These are phyloP conservation scores for Neonothopanus nambi DNA, from an alignment of 1,284 basidiomycete genomes.

Conservation along the genomic window DNA sequence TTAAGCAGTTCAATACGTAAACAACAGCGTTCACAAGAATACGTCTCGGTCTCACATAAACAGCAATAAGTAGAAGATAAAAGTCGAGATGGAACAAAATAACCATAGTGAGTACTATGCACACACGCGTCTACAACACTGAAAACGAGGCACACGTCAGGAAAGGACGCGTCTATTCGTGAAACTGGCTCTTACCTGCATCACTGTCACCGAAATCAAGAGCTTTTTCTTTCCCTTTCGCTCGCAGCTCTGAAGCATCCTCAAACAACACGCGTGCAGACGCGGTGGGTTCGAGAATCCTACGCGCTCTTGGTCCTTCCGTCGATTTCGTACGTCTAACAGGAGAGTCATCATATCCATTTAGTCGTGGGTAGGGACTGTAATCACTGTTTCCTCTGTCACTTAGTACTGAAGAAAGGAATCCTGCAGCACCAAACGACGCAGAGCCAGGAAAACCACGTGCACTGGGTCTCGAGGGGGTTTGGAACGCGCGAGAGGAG, in stretches of 20 bases:
- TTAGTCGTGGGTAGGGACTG: background rate
- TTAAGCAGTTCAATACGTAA: too few relatives aligned
- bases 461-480: conserved; percentile 40
- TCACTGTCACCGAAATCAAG: conserved; percentile 1
- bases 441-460: conserved; percentile 23
- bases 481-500: conserved; percentile 50
- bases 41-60: too few relatives aligned
- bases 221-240: conserved; percentile 5
- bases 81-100: too few relatives aligned
- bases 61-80: too few relatives aligned
- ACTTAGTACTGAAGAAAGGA: conserved; percentile 32
- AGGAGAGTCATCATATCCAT: conserved; percentile 15
- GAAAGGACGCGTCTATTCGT: too few relatives aligned
- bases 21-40: too few relatives aligned
- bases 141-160: too few relatives aligned
- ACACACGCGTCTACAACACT: too few relatives aligned
- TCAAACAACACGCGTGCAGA: conserved; percentile 5
- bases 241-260: background rate
- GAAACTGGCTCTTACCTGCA: too few relatives aligned
- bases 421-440: conserved; percentile 30
- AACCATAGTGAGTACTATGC: too few relatives aligned
- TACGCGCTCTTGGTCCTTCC: conserved; percentile 6
- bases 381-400: conserved; percentile 18
- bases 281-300: conserved; percentile 17
- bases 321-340: conserved; percentile 2